Percentiles rank a stretch among this genome's conserved stretches.
Conservation (phyloP, 1,284 basidiomycete species). For the Taiwanofungus camphoratus region DNA sequence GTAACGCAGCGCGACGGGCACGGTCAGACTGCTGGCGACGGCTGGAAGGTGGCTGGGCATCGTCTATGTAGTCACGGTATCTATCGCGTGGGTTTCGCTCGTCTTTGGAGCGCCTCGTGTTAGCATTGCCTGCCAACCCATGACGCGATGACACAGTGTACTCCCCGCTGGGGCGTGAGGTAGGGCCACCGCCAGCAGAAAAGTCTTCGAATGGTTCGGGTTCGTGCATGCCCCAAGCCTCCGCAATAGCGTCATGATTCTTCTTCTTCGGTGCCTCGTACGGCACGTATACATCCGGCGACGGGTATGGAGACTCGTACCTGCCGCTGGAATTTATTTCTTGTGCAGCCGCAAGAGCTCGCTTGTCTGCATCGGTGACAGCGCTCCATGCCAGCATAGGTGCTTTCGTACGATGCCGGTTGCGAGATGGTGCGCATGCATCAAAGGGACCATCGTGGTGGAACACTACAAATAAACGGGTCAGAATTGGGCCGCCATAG, state of each 20-base stretch:
- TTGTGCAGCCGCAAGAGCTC: conserved; percentile 28
- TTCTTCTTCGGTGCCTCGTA: conserved; percentile 68
- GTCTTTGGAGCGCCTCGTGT: neutral
- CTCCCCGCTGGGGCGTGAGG: conserved; percentile 17
- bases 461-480: conserved; percentile 51
- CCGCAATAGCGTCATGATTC: conserved; percentile 74
- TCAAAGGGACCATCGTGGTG: conserved; percentile 87
- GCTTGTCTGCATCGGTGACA: conserved; percentile 38
- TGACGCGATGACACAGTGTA: conserved; percentile 32
- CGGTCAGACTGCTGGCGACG: conserved; percentile 23
- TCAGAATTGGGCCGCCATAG: conserved; percentile 8
- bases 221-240: conserved; percentile 85
- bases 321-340: conserved; percentile 28
- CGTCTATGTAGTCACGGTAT: conserved; percentile 37
- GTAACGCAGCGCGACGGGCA: too few species aligned
- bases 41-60: conserved; percentile 21
- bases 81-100: conserved; percentile 32
- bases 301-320: conserved; percentile 42
- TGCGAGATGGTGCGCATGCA: conserved; percentile 81
- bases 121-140: conserved; percentile 24
- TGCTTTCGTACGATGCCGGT: conserved; percentile 69
- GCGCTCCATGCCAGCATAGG: conserved; percentile 75
- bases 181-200: conserved; percentile 59
- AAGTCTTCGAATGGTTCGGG: conserved; percentile 86
- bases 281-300: conserved; percentile 41